Evolutionary conservation across 177 flowering plant species (phyloP).

Genomic region (Vitis hybrid): DNA sequence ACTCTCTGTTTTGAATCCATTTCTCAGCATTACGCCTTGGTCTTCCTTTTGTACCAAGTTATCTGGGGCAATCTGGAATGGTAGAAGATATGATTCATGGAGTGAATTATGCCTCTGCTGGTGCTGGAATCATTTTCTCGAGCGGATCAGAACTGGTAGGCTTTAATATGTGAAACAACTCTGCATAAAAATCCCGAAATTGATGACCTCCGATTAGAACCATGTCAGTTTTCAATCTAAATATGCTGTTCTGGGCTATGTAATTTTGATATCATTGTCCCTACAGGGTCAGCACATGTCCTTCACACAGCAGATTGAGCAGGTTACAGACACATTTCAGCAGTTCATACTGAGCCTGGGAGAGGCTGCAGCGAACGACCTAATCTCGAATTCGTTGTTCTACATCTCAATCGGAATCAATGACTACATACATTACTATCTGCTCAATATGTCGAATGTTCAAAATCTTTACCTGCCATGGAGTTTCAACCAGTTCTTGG

Average conservation of each 20-base stretch:
- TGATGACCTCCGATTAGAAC: too few relatives aligned
- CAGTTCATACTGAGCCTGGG: constrained; percentile 63
- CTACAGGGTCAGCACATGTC: constrained; percentile 81
- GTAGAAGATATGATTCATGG: constrained; percentile 76
- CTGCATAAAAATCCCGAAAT: too few relatives aligned
- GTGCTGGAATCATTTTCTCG: constrained; percentile 80
- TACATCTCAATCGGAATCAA: constrained; percentile 86
- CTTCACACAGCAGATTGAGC: constrained; percentile 78
- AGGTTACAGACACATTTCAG: constrained; percentile 76
- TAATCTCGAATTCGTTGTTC: constrained; percentile 65
- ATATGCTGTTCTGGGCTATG: neutral
- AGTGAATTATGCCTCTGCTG: constrained; percentile 93
- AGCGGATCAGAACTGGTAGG: constrained; percentile 89
- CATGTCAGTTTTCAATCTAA: neutral
- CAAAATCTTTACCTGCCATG: constrained; percentile 74
- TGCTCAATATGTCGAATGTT: constrained; percentile 65
- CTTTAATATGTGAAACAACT: neutral
- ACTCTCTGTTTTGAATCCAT: constrained; percentile 3
- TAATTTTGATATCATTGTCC: constrained; percentile 1
- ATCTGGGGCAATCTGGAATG: constrained; percentile 57
- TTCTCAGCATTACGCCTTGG: constrained; percentile 67
- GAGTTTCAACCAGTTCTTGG: constrained; percentile 76
- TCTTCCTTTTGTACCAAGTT: constrained; percentile 85
- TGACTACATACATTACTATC: constrained; percentile 88
- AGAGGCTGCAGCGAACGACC: constrained; percentile 53